Conservation (phyloP, 1,284 basidiomycete genomes). For the Pholiota adiposa region DNA sequence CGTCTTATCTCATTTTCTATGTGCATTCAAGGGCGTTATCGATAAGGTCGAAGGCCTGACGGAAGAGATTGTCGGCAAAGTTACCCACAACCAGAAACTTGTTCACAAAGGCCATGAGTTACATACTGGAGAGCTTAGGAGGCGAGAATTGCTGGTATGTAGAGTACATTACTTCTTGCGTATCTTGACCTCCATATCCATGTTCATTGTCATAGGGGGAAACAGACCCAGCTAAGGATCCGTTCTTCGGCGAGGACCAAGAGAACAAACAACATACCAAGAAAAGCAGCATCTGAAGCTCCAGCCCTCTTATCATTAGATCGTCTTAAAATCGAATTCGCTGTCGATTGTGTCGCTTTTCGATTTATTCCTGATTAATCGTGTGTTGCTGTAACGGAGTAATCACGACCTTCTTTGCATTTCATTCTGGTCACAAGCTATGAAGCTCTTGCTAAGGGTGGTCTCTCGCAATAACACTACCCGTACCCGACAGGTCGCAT, state of each 20-base stretch:
- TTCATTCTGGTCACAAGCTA: too few relatives aligned
- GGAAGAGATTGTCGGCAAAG: conserved; percentile 22
- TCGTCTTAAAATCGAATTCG: too few relatives aligned
- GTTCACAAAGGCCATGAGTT: conserved; percentile 21
- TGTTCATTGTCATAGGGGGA: not conserved
- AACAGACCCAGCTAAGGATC: not conserved
- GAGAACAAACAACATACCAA: too few relatives aligned
- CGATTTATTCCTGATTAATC: too few relatives aligned
- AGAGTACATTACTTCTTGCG: not conserved
- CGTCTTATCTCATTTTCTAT: not conserved
- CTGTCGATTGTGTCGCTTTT: too few relatives aligned
- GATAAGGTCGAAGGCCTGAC: conserved; percentile 20
- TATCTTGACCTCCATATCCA: too few relatives aligned
- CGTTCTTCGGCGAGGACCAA: not conserved
- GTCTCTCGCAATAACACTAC: not conserved
- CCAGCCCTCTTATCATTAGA: too few relatives aligned
- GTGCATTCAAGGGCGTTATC: conserved; percentile 15
- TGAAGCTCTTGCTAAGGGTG: not conserved
- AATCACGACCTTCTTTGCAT: too few relatives aligned
- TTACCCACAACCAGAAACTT: conserved; percentile 19
- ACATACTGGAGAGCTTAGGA: conserved; percentile 21
- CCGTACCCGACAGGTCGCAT: not conserved
- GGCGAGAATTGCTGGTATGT: conserved; percentile 14
- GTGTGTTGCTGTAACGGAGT: too few relatives aligned
- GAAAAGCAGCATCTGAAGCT: not conserved